Base-by-base conservation (phyloP, 176 grass and related monocot species). In the Carex pumila region DNA sequence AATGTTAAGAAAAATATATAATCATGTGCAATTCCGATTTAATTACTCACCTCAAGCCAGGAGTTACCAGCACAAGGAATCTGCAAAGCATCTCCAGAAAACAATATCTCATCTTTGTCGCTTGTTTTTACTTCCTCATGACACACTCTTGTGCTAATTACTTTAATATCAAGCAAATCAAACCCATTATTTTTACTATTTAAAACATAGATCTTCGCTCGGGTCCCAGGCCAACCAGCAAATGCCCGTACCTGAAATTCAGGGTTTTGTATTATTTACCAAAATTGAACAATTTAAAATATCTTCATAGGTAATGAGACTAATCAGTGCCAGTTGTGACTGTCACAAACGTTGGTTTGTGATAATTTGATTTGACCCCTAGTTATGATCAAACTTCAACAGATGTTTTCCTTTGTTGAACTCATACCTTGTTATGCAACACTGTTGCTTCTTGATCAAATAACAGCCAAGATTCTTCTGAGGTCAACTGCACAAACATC, bases 211-310 rank as follows among this genome's bases (percentile, higher is more conserved):
- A 98, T 30, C 18, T 84, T 98, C 25, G 89, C 85, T 4, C 92
- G 89, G 57, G 92, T 98, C 75, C 95, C 91, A 75, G 95, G 92
- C 95, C 92, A 95, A 58, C 92, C 95, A 92, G 95, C 88, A 87
- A 98, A 98, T 80, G 95, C 92, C 19, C 95, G 89, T 65, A 98
- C 92, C 95, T 98, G 58, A 58, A 81, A 25, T 25, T 25, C 25
- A 61, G 61, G 67, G 61, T 80, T 18, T 66, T 57, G 61, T 80
- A 80, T 71, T 88, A 60, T 84, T 67, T 88, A 88, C 53, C 25
- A 18, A 57, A 6, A 25, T 73, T 17, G 7, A 71, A 71, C 37
- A 45, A 3, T 15, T 10, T 18, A 18, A 43, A 71, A 71, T 9
- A 71, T 71, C 17, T 45, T 45, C 67, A 45, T 43, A 71, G 0